Conservation (phyloP, 495 filamentous ascomycete species). For the Penicillium atrosanguineum region DNA sequence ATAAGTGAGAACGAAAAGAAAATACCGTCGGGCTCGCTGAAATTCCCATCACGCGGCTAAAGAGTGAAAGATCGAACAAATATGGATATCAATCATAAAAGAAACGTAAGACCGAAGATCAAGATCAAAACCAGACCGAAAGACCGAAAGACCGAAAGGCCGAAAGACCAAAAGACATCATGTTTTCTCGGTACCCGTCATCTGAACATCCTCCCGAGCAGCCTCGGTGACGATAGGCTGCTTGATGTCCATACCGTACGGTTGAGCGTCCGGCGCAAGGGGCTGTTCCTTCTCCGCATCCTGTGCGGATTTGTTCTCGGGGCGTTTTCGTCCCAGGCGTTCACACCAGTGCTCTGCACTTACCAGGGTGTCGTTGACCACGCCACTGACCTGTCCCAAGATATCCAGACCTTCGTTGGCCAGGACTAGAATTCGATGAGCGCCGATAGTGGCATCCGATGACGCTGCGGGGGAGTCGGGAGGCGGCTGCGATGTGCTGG, state of each 20-base stretch:
- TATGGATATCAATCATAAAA: slow-evolving; percentile 32
- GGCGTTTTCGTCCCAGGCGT: slow-evolving; percentile 58
- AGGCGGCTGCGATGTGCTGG: slow-evolving; percentile 43
- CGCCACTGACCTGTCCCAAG: slow-evolving; percentile 77
- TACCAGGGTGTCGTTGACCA: slow-evolving; percentile 78
- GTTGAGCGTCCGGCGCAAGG: slow-evolving; percentile 12
- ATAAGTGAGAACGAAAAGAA: not conserved
- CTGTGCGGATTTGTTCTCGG: slow-evolving; percentile 25
- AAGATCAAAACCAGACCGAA: not conserved
- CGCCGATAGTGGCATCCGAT: slow-evolving; percentile 49
- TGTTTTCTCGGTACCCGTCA: slow-evolving; percentile 40
- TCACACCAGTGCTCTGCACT: slow-evolving; percentile 88
- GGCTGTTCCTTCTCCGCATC: slow-evolving; percentile 25
- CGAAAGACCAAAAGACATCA: slow-evolving; percentile 14
- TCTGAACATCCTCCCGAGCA: slow-evolving; percentile 33
- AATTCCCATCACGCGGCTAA: not conserved
- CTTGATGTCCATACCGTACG: slow-evolving; percentile 36
- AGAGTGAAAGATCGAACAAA: slow-evolving; percentile 8
- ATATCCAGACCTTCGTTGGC: slow-evolving; percentile 87
- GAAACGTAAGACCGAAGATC: slow-evolving; percentile 5
- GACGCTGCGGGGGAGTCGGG: slow-evolving; percentile 33
- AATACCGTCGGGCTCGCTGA: not conserved
- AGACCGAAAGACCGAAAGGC: not conserved
- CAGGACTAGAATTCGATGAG: slow-evolving; percentile 71
- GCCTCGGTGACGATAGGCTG: slow-evolving; percentile 27